Base-by-base conservation (phyloP, 495 filamentous ascomycete genomes). In the Podospora didyma region DNA sequence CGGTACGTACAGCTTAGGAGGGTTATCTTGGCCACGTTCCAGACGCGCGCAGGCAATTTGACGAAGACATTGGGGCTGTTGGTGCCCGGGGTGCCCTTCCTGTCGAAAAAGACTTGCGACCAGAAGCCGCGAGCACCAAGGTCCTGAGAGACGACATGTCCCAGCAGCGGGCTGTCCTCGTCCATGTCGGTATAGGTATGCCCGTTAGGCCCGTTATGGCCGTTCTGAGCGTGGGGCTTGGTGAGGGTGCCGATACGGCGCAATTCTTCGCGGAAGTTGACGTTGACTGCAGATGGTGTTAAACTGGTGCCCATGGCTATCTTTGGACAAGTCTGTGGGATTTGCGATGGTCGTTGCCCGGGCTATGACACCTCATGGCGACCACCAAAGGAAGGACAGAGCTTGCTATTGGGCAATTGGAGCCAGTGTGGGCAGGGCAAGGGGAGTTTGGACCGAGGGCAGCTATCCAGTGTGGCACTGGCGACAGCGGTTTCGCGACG, bases 1-100 rank as follows among this genome's bases (percentile, higher is more conserved):
- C n/a, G 26, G 58, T 68, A 73, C 76, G 46, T 72, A 78, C 76
- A 82, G 66, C 81, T 84, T 49, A 78, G 52, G 46, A 85, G 68
- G 14, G 82, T 79, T 34, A 78, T 61, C 64, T 80, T 82, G 60
- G 67, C 70, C 56, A 81, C 71, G 35, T 82, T 73, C 71, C 75
- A 79, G 9, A 65, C 51, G 44, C 74, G 74, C 53, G 78, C 74
- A 16, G 87, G 86, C 71, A 78, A 85, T 51, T 75, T 73, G 46
- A 86, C 75, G 70, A 82, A 83, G 50, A 68, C 67, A 46, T 79
- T 80, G 11, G 70, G 60, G 61, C 71, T 75, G 49, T 79, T 63
- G 60, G 62, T 67, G 56, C 80, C 80, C 6, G 79, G 78, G 21
- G 73, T 81, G 51, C 67, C 61, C 10, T 63, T 61, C 39, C 61